These are phyloP conservation scores for Coniosporium apollinis DNA, from an alignment of 495 filamentous ascomycete genomes.

Conservation along the genomic window DNA sequence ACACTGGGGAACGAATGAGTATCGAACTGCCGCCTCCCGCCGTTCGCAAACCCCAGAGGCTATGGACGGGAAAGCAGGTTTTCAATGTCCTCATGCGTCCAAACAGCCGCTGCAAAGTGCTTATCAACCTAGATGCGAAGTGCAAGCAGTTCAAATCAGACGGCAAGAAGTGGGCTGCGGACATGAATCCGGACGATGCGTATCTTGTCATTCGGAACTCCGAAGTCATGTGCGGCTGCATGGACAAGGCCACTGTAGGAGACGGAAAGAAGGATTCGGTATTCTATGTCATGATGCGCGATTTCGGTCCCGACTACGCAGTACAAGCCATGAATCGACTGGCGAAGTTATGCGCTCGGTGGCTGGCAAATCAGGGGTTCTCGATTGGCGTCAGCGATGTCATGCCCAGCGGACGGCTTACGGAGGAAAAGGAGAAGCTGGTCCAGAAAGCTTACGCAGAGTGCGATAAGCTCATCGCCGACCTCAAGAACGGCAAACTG, in stretches of 20 bases:
- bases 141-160: constrained; percentile 61
- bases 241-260: constrained; percentile 94
- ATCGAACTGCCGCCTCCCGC: constrained; percentile 78
- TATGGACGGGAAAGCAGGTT: constrained; percentile 97
- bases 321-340: constrained; percentile 88
- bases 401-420: constrained; percentile 54
- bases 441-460: constrained; percentile 63
- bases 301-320: constrained; percentile 79
- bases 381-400: constrained; percentile 94
- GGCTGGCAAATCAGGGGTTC: constrained; percentile 80
- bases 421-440: constrained; percentile 51
- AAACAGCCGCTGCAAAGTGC: constrained; percentile 58
- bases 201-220: constrained; percentile 90
- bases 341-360: constrained; percentile 75
- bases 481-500: constrained; percentile 60
- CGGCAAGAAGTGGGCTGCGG: constrained; percentile 35
- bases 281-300: constrained; percentile 89
- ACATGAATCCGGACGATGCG: constrained; percentile 69
- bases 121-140: constrained; percentile 85
- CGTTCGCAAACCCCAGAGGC: constrained; percentile 64
- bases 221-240: constrained; percentile 93
- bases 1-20: constrained; percentile 28
- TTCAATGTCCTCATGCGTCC: constrained; percentile 93
- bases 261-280: constrained; percentile 94
- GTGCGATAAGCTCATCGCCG: constrained; percentile 70